These are phyloP conservation scores for Hypoxylon lenormandii DNA, from an alignment of 495 filamentous ascomycete species.

Conservation along the genomic window DNA sequence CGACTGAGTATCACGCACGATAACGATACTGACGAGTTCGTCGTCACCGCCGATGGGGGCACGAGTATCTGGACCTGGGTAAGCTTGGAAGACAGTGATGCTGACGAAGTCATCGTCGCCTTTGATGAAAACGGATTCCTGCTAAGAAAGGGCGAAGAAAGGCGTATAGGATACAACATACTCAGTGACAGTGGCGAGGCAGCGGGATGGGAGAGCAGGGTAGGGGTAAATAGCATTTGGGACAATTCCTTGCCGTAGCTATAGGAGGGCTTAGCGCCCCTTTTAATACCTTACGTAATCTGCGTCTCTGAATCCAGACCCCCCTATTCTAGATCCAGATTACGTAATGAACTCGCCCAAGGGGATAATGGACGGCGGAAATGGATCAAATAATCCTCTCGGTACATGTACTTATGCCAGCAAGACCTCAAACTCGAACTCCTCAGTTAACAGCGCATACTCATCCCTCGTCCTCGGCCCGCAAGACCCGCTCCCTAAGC, in stretches of 20 bases:
- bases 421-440: constrained; percentile 47
- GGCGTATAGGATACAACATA: constrained; percentile 62
- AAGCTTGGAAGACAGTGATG: constrained; percentile 60
- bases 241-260: constrained; percentile 64
- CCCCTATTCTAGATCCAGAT: no score
- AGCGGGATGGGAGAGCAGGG: constrained; percentile 63
- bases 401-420: constrained; percentile 20
- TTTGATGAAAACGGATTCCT: constrained; percentile 74
- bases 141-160: constrained; percentile 64
- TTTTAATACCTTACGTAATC: no score
- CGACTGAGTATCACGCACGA: constrained; percentile 62
- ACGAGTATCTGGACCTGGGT: constrained; percentile 77
- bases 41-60: constrained; percentile 67
- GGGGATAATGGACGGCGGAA: no score
- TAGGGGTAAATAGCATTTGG: constrained; percentile 73
- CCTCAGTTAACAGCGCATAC: constrained; percentile 54
- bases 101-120: constrained; percentile 65
- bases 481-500: constrained; percentile 71
- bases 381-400: no score
- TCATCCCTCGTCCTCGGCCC: constrained; percentile 69
- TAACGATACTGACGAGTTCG: constrained; percentile 58
- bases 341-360: no score
- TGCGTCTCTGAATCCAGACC: no score
- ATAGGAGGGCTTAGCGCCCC: no score
- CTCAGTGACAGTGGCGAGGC: constrained; percentile 60